Conservation (phyloP, 192 early-diverging fungal species). For the Backusella tuberculispora region DNA sequence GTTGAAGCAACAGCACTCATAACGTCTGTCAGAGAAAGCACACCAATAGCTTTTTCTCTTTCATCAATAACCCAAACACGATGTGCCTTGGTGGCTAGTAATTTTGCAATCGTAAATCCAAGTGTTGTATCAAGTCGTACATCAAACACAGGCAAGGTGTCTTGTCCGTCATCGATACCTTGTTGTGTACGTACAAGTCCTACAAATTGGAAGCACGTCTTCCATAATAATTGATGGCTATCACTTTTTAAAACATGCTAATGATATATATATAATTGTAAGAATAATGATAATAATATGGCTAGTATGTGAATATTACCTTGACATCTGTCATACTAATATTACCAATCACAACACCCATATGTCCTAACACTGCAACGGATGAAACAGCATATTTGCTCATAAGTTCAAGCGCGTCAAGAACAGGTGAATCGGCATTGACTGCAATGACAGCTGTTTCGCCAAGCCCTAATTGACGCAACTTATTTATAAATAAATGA, state of each 20-base stretch:
- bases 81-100: slow-evolving; percentile 80
- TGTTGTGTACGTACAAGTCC: slow-evolving; percentile 60
- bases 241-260: slow-evolving; percentile 43
- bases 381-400: slow-evolving; percentile 65
- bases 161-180: slow-evolving; percentile 70
- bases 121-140: slow-evolving; percentile 72
- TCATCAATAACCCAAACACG: slow-evolving; percentile 79
- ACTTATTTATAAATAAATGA: slow-evolving; percentile 22
- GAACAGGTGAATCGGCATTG: slow-evolving; percentile 53
- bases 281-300: background rate
- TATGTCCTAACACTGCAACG: slow-evolving; percentile 57
- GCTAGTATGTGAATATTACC: slow-evolving; percentile 27
- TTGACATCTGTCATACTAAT: slow-evolving; percentile 75
- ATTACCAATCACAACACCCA: slow-evolving; percentile 63
- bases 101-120: slow-evolving; percentile 71
- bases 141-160: slow-evolving; percentile 75
- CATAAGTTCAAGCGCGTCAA: slow-evolving; percentile 70
- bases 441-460: slow-evolving; percentile 58
- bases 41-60: slow-evolving; percentile 56
- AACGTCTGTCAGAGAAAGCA: slow-evolving; percentile 84
- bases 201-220: slow-evolving; percentile 68
- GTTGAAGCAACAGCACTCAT: slow-evolving; percentile 45
- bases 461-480: slow-evolving; percentile 62
- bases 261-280: slow-evolving; percentile 15
- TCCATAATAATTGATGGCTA: slow-evolving; percentile 52